Conservation (phyloP, 306 rosid species). For the Malus orientalis region DNA sequence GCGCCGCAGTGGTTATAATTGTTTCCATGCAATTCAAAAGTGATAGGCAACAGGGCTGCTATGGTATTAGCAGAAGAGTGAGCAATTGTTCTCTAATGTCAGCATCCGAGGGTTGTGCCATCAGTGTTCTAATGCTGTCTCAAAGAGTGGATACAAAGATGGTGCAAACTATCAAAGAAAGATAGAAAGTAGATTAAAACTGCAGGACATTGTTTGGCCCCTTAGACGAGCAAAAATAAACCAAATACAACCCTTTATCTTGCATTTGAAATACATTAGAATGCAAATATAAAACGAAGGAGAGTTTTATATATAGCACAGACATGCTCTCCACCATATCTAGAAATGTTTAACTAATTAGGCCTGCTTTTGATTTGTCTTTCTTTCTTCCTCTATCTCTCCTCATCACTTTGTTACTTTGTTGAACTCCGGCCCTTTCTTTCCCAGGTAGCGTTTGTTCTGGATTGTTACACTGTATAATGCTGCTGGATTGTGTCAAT, state of each 20-base stretch:
- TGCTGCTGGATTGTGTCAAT: constrained; percentile 94
- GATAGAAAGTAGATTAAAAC: constrained; percentile 9
- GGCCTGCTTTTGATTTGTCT: constrained; percentile 8
- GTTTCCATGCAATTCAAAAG: not conserved
- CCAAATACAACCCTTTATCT: constrained; percentile 26
- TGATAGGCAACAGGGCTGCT: not conserved
- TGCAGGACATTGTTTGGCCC: constrained; percentile 22
- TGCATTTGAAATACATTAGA: constrained; percentile 29
- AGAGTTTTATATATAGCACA: constrained; percentile 31
- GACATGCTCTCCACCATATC: constrained; percentile 24
- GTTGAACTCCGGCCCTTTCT: constrained; percentile 12
- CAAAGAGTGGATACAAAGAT: not conserved
- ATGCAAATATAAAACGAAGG: constrained; percentile 21
- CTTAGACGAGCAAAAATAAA: constrained; percentile 23
- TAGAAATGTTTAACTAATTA: constrained; percentile 18
- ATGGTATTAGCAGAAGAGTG: not conserved
- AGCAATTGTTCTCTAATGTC: not conserved
- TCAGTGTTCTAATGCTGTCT: not conserved
- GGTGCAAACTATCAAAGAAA: constrained; percentile 7
- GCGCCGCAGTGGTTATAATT: not conserved
- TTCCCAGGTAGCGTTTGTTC: constrained; percentile 11
- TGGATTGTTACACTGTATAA: constrained; percentile 65
- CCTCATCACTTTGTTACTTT: constrained; percentile 13
- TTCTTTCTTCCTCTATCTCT: constrained; percentile 7
- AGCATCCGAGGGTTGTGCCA: not conserved